A percentile compares a stretch with the other conserved stretches of the same genome.
These are phyloP conservation scores for Bonia amplexicaulis DNA, from an alignment of 176 grass and related monocot species.

Conservation along the genomic window DNA sequence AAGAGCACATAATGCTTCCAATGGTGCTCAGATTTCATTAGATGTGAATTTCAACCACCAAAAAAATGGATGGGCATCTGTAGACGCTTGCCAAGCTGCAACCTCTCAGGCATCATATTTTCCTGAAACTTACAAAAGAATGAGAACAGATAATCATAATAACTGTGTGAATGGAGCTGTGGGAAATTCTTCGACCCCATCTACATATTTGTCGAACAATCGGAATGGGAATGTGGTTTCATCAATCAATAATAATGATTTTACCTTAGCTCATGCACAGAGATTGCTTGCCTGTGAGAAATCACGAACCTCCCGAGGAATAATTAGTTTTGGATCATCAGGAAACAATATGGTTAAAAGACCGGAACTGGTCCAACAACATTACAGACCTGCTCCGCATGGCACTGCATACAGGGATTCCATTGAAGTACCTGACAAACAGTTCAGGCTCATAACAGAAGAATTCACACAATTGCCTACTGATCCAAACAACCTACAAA, in stretches of 20 bases:
- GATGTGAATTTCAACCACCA: slow-evolving; percentile 7
- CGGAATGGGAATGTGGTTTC: slow-evolving; percentile 8
- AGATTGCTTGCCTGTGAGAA: slow-evolving; percentile 32
- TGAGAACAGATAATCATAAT: slow-evolving; percentile 30
- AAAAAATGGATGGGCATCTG: background rate
- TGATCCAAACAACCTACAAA: background rate
- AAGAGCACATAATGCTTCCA: slow-evolving; percentile 38
- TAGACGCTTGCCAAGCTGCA: background rate
- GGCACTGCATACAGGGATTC: background rate
- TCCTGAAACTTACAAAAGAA: slow-evolving; percentile 45
- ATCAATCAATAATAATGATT: slow-evolving; percentile 13
- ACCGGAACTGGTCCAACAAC: slow-evolving; percentile 2
- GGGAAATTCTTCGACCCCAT: slow-evolving; percentile 11
- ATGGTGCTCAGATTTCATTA: slow-evolving; percentile 15
- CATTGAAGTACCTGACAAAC: slow-evolving; percentile 27
- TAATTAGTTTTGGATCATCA: slow-evolving; percentile 26
- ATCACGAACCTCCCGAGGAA: slow-evolving; percentile 22
- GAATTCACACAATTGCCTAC: slow-evolving; percentile 9
- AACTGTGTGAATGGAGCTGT: slow-evolving; percentile 17
- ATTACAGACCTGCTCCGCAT: slow-evolving; percentile 17
- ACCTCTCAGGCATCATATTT: slow-evolving; percentile 10
- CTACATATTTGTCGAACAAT: slow-evolving; percentile 12
- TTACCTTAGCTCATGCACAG: slow-evolving; percentile 48
- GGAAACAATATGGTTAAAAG: slow-evolving; percentile 20
- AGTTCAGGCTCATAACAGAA: slow-evolving; percentile 17